phyloP scores from a whole-genome alignment of 2,329 filamentous ascomycete species.

The Zasmidium cellare region DNA sequence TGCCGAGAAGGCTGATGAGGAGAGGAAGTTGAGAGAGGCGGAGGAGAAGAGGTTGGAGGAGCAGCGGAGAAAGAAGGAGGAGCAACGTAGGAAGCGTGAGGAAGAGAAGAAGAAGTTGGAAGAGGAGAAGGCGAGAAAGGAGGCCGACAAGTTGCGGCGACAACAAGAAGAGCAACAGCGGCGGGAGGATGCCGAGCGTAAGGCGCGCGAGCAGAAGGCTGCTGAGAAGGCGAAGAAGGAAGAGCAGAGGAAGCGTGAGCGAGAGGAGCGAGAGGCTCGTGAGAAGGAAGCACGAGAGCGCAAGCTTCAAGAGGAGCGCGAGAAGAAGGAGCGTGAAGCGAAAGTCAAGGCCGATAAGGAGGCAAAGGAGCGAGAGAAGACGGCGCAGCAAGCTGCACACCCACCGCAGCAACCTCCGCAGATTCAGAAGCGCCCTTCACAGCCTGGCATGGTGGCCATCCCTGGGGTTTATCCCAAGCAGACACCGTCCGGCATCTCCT shows the following conservation, averaged over 20 bases:
- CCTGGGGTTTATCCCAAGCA: slow-evolving; percentile 56
- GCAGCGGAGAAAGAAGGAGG: slow-evolving; percentile 77
- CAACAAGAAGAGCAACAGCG: slow-evolving; percentile 82
- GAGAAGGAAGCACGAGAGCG: slow-evolving; percentile 76
- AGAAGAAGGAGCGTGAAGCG: slow-evolving; percentile 63
- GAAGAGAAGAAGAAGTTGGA: slow-evolving; percentile 87
- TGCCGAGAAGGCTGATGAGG: slow-evolving; percentile 84
- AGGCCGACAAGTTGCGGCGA: slow-evolving; percentile 77
- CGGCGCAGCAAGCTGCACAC: slow-evolving; percentile 42
- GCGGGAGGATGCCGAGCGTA: slow-evolving; percentile 82
- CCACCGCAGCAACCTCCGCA: slow-evolving; percentile 40
- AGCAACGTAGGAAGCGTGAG: slow-evolving; percentile 88
- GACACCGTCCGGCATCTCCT: slow-evolving; percentile 59
- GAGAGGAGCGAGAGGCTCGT: slow-evolving; percentile 60
- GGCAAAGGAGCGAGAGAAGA: slow-evolving; percentile 37
- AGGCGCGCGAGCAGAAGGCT: slow-evolving; percentile 75
- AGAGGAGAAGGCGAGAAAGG: slow-evolving; percentile 80
- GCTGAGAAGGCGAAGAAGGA: slow-evolving; percentile 76
- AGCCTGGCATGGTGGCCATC: slow-evolving; percentile 55
- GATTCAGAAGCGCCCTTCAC: slow-evolving; percentile 59
- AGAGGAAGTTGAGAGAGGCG: slow-evolving; percentile 71
- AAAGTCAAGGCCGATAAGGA: slow-evolving; percentile 47
- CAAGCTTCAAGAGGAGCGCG: slow-evolving; percentile 58
- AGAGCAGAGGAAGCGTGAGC: slow-evolving; percentile 74
- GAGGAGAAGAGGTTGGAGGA: slow-evolving; percentile 81